Conservation (phyloP, 2,329 filamentous ascomycete genomes). For the Neofusicoccum laricinum region DNA sequence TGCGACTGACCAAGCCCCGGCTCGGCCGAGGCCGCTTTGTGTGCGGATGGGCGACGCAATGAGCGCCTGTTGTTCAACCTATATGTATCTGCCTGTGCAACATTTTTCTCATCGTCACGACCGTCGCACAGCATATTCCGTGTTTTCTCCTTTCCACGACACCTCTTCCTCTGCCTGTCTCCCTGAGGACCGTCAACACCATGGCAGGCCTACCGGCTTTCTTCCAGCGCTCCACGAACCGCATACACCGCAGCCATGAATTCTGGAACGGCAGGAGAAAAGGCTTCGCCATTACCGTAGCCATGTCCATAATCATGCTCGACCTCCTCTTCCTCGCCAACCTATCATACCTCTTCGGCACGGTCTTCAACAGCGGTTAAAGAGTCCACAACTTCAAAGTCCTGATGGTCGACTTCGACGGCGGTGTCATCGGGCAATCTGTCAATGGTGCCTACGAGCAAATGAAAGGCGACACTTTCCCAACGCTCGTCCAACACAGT, state of each 20-base stretch:
- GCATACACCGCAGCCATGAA: slow-evolving; percentile 4
- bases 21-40: not conserved
- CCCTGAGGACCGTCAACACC: not conserved
- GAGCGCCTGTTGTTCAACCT: not conserved
- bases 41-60: not conserved
- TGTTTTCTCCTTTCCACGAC: not conserved
- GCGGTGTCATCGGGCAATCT: slow-evolving; percentile 32
- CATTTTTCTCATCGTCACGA: not conserved
- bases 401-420: slow-evolving; percentile 40
- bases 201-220: slow-evolving; percentile 3
- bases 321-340: slow-evolving; percentile 37
- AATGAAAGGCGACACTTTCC: slow-evolving; percentile 29
- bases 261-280: slow-evolving; percentile 11
- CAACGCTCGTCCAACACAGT: slow-evolving; percentile 30
- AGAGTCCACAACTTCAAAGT: slow-evolving; percentile 36
- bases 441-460: slow-evolving; percentile 31
- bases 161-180: not conserved
- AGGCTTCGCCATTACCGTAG: not conserved
- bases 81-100: not conserved
- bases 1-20: not conserved
- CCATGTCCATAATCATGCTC: slow-evolving; percentile 20
- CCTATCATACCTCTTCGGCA: slow-evolving; percentile 38
- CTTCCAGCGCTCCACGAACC: slow-evolving; percentile 5
- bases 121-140: not conserved
- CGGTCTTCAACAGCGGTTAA: slow-evolving; percentile 32